Conservation (phyloP, 306 rosid genomes). For the Rosa multiflora region DNA sequence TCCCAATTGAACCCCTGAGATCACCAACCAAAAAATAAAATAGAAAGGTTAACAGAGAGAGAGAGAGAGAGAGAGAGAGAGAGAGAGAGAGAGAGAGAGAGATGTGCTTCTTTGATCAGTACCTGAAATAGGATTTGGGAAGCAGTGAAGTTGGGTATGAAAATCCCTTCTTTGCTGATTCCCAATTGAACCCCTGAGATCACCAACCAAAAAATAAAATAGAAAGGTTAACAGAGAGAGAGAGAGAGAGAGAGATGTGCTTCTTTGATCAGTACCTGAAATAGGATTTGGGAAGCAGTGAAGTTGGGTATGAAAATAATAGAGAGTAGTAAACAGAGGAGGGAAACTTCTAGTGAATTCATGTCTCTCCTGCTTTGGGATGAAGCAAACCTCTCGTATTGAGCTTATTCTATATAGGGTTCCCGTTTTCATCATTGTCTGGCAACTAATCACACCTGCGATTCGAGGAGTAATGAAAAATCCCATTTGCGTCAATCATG, state of each 20-base stretch:
- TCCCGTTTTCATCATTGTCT: neutral
- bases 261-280: conserved; percentile 4
- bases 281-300: conserved; percentile 5
- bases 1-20: conserved; percentile 83
- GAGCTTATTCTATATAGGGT: neutral
- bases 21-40: neutral
- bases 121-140: conserved; percentile 14
- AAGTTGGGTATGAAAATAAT: neutral
- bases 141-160: conserved; percentile 4
- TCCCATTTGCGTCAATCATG: neutral
- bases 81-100: too few relatives aligned
- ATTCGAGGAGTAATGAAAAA: neutral
- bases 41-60: neutral
- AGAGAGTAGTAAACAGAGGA: neutral
- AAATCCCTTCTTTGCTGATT: conserved; percentile 49
- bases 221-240: neutral
- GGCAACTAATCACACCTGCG: neutral
- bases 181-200: conserved; percentile 81
- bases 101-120: neutral
- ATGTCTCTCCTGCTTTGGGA: neutral
- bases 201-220: neutral
- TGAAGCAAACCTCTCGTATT: neutral
- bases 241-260: neutral
- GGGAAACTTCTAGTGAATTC: neutral
- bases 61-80: neutral